Base-by-base conservation (phyloP, 306 rosid genomes). In the Rosa rugosa region DNA sequence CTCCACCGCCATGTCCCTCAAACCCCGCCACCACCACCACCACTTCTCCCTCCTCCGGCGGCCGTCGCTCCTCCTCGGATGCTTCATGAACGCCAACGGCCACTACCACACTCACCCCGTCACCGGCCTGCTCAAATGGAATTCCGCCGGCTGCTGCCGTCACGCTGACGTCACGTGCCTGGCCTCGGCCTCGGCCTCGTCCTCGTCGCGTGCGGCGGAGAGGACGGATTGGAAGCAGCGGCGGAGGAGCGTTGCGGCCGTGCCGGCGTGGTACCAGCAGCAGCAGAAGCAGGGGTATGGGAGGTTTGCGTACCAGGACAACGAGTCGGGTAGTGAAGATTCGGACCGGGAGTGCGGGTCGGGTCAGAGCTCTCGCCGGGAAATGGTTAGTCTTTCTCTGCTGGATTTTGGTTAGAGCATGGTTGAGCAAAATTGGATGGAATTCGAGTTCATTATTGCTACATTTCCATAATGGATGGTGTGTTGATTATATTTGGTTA, bases 251-350 rank as follows among this genome's bases (percentile, higher is more conserved):
- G 13, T 80, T 14, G 82, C 87, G 5, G 10, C 60, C 17, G 71
- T 76, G 74, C 92, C 94, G 13, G 64, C 70, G 50, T 88, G 85
- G 87, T 84, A 80, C 73, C 89, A 86, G 73, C 89, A 84, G 51
- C 82, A 17, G 51, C 82, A 17, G 72, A 88, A 85, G 75, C 89
- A 83, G 46, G 80, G 36, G 73, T 94, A 89, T 31, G 97, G 97
- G 7, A 91, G 91, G 75, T 88, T 84, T 64, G 95, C 99, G 16
- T 94, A 84, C 59, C 85, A 83, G 36, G 94, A 90, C n/a, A n/a
- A n/a, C 40, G 77, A 22, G 6, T 80, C 93, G 46, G 84, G 85
- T 71, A 78, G 91, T 73, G 97, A 92, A 12, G 99, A 94, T 0
- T 89, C 97, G 31, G 97, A 94, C 46, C 38, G 65, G 8, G 95